These are phyloP conservation scores for Rhizopus stolonifer DNA, from an alignment of 371 early-diverging fungal species.

Conservation along the genomic window DNA sequence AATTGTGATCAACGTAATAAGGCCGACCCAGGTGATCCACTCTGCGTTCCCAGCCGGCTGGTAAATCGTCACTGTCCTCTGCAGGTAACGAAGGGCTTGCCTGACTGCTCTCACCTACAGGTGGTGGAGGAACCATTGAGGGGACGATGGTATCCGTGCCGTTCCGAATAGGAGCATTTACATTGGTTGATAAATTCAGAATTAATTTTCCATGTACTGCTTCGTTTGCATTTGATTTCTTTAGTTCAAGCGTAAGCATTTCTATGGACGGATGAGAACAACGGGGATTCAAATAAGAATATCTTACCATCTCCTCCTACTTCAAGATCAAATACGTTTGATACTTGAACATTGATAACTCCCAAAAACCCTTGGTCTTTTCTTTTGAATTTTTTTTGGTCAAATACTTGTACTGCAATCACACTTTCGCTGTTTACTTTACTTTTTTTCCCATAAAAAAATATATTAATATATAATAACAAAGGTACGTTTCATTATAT, in stretches of 20 bases:
- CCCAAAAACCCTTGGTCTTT: slow-evolving; percentile 95
- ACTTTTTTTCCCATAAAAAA: slow-evolving; percentile 43
- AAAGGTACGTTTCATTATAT: slow-evolving; percentile 1
- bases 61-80: slow-evolving; percentile 12
- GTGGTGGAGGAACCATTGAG: slow-evolving; percentile 3
- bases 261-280: slow-evolving; percentile 45
- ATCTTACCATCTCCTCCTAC: slow-evolving; percentile 69
- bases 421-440: slow-evolving; percentile 77
- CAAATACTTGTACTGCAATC: slow-evolving; percentile 94
- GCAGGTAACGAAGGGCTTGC: slow-evolving; percentile 9
- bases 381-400: slow-evolving; percentile 95
- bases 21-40: slow-evolving; percentile 67
- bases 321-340: slow-evolving; percentile 76
- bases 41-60: slow-evolving; percentile 71
- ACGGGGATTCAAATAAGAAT: neutral
- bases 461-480: neutral
- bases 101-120: slow-evolving; percentile 1
- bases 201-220: slow-evolving; percentile 85
- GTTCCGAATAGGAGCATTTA: slow-evolving; percentile 44
- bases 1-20: slow-evolving; percentile 76
- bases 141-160: slow-evolving; percentile 48
- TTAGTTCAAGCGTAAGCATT: slow-evolving; percentile 84
- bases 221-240: slow-evolving; percentile 81
- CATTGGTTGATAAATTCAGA: slow-evolving; percentile 68
- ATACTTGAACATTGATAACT: slow-evolving; percentile 85